Conservation (phyloP, 2,329 filamentous ascomycete species). For the Sphaerulina populicola region DNA sequence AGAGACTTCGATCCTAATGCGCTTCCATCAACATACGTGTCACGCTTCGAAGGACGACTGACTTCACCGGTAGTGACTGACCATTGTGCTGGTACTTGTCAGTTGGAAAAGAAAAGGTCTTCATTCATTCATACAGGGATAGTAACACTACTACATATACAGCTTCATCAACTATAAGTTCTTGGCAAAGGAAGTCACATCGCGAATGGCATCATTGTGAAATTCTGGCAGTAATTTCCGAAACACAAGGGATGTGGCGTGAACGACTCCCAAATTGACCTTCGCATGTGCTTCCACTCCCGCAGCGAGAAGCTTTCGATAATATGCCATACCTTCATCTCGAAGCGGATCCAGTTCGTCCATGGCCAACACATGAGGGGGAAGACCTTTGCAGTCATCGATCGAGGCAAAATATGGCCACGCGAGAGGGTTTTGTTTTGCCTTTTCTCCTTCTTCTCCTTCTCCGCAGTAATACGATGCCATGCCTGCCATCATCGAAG, state of each 20-base stretch:
- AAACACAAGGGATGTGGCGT: conserved; percentile 23
- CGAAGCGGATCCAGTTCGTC: conserved; percentile 29
- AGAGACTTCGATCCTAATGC: no score
- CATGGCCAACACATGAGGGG: conserved; percentile 25
- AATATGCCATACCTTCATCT: conserved; percentile 29
- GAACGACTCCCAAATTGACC: conserved; percentile 25
- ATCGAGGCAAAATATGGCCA: conserved; percentile 29
- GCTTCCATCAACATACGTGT: no score
- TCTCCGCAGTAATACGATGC: conserved; percentile 23
- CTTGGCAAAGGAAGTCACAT: conserved; percentile 25
- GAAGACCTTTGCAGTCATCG: conserved; percentile 27
- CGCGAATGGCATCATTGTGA: conserved; percentile 19
- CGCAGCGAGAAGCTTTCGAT: conserved; percentile 23
- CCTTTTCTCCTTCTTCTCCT: not conserved
- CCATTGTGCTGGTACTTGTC: no score
- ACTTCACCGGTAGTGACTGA: no score
- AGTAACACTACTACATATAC: not conserved
- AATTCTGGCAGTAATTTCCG: conserved; percentile 24
- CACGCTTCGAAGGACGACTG: no score
- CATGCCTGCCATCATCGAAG: conserved; percentile 15
- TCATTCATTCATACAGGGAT: not conserved
- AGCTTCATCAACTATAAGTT: conserved; percentile 11
- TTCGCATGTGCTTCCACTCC: conserved; percentile 23
- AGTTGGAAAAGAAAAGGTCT: no score
- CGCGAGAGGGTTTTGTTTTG: conserved; percentile 23